These are phyloP conservation scores for Pichia sp. DNA, from an alignment of 1,139 yeast genomes.

Conservation along the genomic window DNA sequence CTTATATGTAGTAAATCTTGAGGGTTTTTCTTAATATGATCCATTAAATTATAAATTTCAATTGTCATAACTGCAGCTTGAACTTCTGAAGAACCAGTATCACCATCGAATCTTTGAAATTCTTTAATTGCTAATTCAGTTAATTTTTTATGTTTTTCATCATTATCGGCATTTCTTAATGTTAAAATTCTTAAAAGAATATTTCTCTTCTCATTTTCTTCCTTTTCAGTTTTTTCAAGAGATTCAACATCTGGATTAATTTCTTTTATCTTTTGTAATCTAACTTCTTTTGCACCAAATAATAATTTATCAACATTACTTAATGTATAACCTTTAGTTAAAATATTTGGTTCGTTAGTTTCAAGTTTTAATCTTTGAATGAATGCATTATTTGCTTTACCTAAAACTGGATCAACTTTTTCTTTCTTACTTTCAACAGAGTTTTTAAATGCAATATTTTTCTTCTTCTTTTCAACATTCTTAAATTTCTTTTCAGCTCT, in stretches of 20 bases:
- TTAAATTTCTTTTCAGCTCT: slow-evolving; percentile 16
- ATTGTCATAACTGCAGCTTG: slow-evolving; percentile 90
- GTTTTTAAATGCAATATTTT: slow-evolving; percentile 25
- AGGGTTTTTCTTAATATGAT: slow-evolving; percentile 64
- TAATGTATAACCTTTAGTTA: slow-evolving; percentile 54
- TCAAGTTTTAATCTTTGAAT: slow-evolving; percentile 60
- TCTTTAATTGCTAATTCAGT: slow-evolving; percentile 63
- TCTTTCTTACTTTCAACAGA: slow-evolving; percentile 20
- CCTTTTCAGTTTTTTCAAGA: slow-evolving; percentile 27
- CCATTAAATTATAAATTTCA: slow-evolving; percentile 69
- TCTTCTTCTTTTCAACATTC: slow-evolving; percentile 25
- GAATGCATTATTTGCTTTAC: slow-evolving; percentile 62
- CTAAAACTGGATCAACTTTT: slow-evolving; percentile 73
- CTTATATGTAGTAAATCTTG: slow-evolving; percentile 71
- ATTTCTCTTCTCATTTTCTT: slow-evolving; percentile 57
- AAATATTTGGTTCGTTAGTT: slow-evolving; percentile 51
- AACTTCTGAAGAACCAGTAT: slow-evolving; percentile 91
- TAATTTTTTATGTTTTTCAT: slow-evolving; percentile 55
- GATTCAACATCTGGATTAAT: slow-evolving; percentile 23
- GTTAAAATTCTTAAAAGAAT: slow-evolving; percentile 67
- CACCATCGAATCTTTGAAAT: slow-evolving; percentile 79
- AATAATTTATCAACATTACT: slow-evolving; percentile 68
- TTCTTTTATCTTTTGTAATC: slow-evolving; percentile 7
- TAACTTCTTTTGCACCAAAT: slow-evolving; percentile 62
- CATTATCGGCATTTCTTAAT: slow-evolving; percentile 61